Percentiles rank a stretch among this genome's conserved stretches.
Conservation (phyloP, 768 basidiomycete genomes). For the Phallus indusiatus region DNA sequence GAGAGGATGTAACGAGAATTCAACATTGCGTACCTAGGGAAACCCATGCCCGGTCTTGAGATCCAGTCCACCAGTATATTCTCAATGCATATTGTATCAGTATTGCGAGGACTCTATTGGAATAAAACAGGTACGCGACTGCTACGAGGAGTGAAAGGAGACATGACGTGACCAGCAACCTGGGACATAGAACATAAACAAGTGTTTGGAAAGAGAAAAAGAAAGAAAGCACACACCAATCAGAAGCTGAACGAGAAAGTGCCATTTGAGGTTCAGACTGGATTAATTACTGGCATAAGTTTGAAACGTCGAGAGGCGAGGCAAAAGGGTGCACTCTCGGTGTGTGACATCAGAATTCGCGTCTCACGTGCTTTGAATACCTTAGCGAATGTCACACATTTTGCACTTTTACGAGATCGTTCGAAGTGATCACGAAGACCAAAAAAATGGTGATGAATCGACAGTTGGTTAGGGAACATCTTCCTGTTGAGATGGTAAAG, state of each 20-base stretch:
- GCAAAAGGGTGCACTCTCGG: no score
- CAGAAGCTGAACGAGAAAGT: neutral
- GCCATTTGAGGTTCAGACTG: neutral
- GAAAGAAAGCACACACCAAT: neutral
- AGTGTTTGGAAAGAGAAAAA: neutral
- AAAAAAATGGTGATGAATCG: no score
- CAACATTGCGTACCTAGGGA: conserved; percentile 82
- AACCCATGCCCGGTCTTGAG: conserved; percentile 35
- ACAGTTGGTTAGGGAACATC: no score
- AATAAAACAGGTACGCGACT: conserved; percentile 80
- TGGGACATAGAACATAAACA: neutral
- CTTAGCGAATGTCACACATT: no score
- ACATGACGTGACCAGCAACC: conserved; percentile 48
- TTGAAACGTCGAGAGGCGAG: neutral
- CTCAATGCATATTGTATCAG: conserved; percentile 59
- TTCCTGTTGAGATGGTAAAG: no score
- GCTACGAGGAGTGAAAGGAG: conserved; percentile 44
- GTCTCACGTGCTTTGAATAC: no score
- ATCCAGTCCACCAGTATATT: conserved; percentile 68
- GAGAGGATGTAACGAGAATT: neutral
- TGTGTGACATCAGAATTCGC: no score
- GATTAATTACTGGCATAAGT: neutral
- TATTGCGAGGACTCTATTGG: conserved; percentile 75
- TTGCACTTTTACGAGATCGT: no score
- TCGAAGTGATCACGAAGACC: no score